phyloP scores from a whole-genome alignment of 2,329 filamentous ascomycete species.

The Amesomyces nigricolor region DNA sequence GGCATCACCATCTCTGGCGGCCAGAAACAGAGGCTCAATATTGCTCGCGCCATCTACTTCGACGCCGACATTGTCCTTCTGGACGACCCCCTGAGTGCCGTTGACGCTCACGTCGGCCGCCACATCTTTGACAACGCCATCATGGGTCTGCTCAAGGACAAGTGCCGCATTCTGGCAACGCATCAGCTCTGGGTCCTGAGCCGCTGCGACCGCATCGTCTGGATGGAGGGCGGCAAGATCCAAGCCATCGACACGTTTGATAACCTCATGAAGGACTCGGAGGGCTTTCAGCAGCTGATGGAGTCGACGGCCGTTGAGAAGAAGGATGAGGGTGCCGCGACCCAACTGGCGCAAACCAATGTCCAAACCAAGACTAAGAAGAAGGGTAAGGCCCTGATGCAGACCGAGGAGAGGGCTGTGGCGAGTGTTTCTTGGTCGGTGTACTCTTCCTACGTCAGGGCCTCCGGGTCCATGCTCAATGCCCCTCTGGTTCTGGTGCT shows the following conservation, averaged over 20 bases:
- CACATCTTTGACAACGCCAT: slow-evolving; percentile 94
- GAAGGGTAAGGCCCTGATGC: slow-evolving; percentile 63
- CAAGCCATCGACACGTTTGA: slow-evolving; percentile 84
- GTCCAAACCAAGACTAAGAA: slow-evolving; percentile 44
- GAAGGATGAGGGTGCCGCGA: slow-evolving; percentile 47
- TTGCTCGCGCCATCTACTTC: slow-evolving; percentile 74
- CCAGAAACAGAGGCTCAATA: slow-evolving; percentile 92
- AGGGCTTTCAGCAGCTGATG: slow-evolving; percentile 78
- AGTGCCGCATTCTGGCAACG: slow-evolving; percentile 85
- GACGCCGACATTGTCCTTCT: slow-evolving; percentile 62
- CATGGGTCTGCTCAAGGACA: slow-evolving; percentile 77
- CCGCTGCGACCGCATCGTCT: slow-evolving; percentile 85
- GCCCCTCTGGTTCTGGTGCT: slow-evolving; percentile 58
- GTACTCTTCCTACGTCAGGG: slow-evolving; percentile 69
- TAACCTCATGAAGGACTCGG: slow-evolving; percentile 74
- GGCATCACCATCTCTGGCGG: slow-evolving; percentile 94
- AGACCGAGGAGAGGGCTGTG: slow-evolving; percentile 62
- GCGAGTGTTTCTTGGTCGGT: slow-evolving; percentile 74
- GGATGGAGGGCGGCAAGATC: slow-evolving; percentile 83
- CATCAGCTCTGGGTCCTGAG: slow-evolving; percentile 92
- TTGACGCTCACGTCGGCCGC: slow-evolving; percentile 64
- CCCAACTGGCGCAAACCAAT: slow-evolving; percentile 35
- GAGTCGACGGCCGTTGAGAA: slow-evolving; percentile 71
- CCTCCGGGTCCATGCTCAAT: slow-evolving; percentile 66
- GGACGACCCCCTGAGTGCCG: slow-evolving; percentile 64